Conservation (phyloP, 106 monocot species). For the Dendrobium huoshanense region DNA sequence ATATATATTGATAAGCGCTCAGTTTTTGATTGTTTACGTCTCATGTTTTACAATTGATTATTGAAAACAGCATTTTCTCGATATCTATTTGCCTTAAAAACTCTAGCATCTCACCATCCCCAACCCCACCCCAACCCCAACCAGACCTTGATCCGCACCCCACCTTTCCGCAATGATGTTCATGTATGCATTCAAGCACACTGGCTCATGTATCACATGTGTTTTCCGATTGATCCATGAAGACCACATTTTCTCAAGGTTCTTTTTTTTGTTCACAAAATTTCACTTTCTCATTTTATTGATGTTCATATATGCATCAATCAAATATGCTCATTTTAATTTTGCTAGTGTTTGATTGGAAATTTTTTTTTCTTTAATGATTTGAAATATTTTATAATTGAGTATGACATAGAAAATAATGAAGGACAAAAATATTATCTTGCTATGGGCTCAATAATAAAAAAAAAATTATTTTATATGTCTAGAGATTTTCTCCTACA, state of each 20-base stretch:
- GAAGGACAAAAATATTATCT: no score
- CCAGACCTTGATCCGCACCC: background rate
- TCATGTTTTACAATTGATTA: background rate
- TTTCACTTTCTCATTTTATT: background rate
- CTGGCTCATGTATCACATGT: no score
- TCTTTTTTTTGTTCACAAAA: background rate
- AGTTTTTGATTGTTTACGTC: background rate
- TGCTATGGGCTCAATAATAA: no score
- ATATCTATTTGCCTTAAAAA: background rate
- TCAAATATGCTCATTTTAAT: background rate
- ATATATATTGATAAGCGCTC: background rate
- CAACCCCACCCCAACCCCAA: background rate
- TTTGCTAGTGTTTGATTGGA: background rate
- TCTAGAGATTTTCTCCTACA: no score
- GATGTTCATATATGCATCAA: background rate
- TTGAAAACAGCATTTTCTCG: background rate
- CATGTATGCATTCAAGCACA: background rate
- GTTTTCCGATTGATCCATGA: background rate
- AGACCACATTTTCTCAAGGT: background rate
- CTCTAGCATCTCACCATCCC: background rate
- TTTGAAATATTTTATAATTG: no score
- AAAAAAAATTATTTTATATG: no score
- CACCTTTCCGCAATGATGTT: background rate
- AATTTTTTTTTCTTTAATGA: no score
- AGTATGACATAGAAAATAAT: no score